A percentile compares a stretch with the other conserved stretches of the same genome.
These are phyloP conservation scores for Boletus bicolor DNA, from an alignment of 768 basidiomycete species.

Conservation along the genomic window DNA sequence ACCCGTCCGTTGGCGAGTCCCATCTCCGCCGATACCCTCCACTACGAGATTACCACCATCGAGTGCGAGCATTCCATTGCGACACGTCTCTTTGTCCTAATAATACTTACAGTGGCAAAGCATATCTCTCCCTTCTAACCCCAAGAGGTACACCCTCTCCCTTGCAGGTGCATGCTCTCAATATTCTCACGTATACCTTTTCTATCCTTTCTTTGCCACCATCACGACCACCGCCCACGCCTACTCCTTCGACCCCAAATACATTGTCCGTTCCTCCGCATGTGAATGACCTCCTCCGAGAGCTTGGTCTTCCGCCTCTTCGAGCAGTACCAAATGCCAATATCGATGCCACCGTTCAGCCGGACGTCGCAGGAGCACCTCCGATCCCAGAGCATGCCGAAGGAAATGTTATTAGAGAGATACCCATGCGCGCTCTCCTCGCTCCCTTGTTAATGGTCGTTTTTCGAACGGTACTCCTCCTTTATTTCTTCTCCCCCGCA, in stretches of 20 bases:
- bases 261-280: constrained; percentile 41
- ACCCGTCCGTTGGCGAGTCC: constrained; percentile 25
- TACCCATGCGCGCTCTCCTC: constrained; percentile 64
- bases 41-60: constrained; percentile 29
- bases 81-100: constrained; percentile 2
- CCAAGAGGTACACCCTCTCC: constrained; percentile 49
- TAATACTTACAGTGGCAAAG: constrained; percentile 26
- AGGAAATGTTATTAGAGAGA: constrained; percentile 42
- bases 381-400: constrained; percentile 27
- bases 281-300: constrained; percentile 59
- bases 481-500: constrained; percentile 76
- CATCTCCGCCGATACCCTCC: constrained; percentile 25
- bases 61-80: constrained; percentile 12
- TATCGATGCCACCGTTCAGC: constrained; percentile 17
- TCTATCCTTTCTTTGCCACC: constrained; percentile 55
- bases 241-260: constrained; percentile 26
- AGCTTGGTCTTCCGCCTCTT: constrained; percentile 58
- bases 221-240: constrained; percentile 35
- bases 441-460: constrained; percentile 66
- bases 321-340: constrained; percentile 35
- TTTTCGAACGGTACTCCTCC: constrained; percentile 61
- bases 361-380: constrained; percentile 18
- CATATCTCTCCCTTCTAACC: constrained; percentile 52
- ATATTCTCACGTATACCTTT: constrained; percentile 38
- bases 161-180: constrained; percentile 56